Evolutionary conservation across 2,329 filamentous ascomycete genomes (phyloP), one percentile per base, ranked within the genome.

Genomic region (Orbilia oligospora): DNA sequence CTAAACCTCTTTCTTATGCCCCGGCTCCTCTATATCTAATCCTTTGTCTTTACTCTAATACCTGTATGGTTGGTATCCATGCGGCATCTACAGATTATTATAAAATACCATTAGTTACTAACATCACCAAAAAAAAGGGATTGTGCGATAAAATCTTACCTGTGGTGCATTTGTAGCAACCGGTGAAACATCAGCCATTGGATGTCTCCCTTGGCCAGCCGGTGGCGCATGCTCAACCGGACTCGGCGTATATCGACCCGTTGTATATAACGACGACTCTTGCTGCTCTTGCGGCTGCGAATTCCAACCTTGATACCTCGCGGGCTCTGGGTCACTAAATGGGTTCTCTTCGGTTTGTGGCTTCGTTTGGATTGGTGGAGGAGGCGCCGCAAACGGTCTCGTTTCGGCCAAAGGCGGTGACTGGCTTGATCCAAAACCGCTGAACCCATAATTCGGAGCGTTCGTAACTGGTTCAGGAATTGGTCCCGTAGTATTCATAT

Each of bases 31-130:
- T 58, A 38, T 58, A 3, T 38, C 53, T 58, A 18, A 36, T 44
- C 49, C n/a, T 22, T 33, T 61, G 38, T 22, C 24, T 12, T 64
- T 48, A 64, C 3, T 64, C 64, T 79, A 79, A 63, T 79, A 79
- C 48, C 76, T 65, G 63, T 79, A 79, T 24, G 76, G 70, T 49
- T 79, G 76, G 20, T 75, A 79, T 63, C 76, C 76, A 44, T 79
- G 70, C 9, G 76, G 76, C 51, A 75, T 71, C 69, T 79, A 44
- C 8, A 24, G 9, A 24, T 30, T 5, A 14, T 70, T 58, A 73
- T 66, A 36, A 53, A 49, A 18, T 20, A 46, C 18, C n/a, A 64
- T 27, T 9, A 30, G n/a, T 30, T 24, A 16, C 27, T 12, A 61
- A 6, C 9, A 49, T n/a, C 44, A 22, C 20, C 24, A 9, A 36